Conservation (phyloP, 1,139 yeast genomes). For the Yamadazyma dendronema region DNA sequence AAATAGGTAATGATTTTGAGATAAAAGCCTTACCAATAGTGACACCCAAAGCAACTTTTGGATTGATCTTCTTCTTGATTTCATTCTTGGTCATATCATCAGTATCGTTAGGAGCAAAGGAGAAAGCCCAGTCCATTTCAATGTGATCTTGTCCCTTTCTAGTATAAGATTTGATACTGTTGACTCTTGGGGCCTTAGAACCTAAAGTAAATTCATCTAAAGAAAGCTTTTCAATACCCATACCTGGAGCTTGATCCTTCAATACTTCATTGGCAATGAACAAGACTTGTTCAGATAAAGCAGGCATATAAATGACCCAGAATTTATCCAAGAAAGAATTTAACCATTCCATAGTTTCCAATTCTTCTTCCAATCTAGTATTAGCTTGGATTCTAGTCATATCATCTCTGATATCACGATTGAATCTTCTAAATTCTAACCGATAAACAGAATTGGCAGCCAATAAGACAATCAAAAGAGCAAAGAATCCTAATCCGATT, state of each 20-base stretch:
- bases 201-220: slow-evolving; percentile 79
- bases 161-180: slow-evolving; percentile 68
- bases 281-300: slow-evolving; percentile 72
- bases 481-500: slow-evolving; percentile 56
- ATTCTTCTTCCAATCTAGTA: slow-evolving; percentile 57
- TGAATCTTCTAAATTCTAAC: slow-evolving; percentile 69
- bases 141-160: slow-evolving; percentile 62
- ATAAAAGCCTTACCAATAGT: slow-evolving; percentile 77
- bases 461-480: slow-evolving; percentile 56
- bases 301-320: slow-evolving; percentile 88
- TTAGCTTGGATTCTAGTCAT: slow-evolving; percentile 59
- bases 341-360: slow-evolving; percentile 79
- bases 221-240: slow-evolving; percentile 70
- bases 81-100: slow-evolving; percentile 79
- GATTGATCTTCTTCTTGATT: slow-evolving; percentile 66
- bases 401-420: slow-evolving; percentile 71
- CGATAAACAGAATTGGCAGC: slow-evolving; percentile 66
- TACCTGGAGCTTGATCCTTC: slow-evolving; percentile 75
- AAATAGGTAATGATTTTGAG: slow-evolving; percentile 68
- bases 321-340: slow-evolving; percentile 73
- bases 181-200: slow-evolving; percentile 72
- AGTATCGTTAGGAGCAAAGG: slow-evolving; percentile 77
- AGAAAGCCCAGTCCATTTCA: slow-evolving; percentile 83
- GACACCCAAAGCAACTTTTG: slow-evolving; percentile 76
- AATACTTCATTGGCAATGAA: slow-evolving; percentile 63